Evolutionary conservation across 208 protist species (phyloP).

Genomic region (Leishmania tarentolae): DNA sequence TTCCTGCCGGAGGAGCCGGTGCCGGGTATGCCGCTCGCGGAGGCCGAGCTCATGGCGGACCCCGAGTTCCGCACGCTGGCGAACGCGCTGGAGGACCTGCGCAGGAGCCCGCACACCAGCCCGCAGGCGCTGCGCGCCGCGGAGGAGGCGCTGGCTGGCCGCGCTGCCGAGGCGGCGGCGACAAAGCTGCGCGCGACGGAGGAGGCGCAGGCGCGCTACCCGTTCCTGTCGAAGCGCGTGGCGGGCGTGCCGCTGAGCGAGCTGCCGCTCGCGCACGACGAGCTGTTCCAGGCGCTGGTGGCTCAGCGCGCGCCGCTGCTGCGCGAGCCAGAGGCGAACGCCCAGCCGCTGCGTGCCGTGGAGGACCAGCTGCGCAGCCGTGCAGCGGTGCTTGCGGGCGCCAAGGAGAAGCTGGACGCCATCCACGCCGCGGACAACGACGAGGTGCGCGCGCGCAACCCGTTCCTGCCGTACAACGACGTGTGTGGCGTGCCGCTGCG

Average conservation of each 20-base stretch:
- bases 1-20: conserved; percentile 50
- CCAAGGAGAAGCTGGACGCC: conserved; percentile 40
- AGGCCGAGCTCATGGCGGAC: conserved; percentile 41
- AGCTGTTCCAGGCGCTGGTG: conserved; percentile 23
- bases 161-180: conserved; percentile 23
- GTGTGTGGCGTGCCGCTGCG: conserved; percentile 45
- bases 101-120: conserved; percentile 14
- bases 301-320: conserved; percentile 25
- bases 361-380: conserved; percentile 24
- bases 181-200: conserved; percentile 34
- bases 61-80: conserved; percentile 46
- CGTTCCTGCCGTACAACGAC: conserved; percentile 53
- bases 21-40: conserved; percentile 34
- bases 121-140: conserved; percentile 35
- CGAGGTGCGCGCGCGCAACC: too few species aligned
- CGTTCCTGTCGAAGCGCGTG: conserved; percentile 47
- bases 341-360: conserved; percentile 1
- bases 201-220: conserved; percentile 43
- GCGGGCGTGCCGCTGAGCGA: conserved; percentile 43
- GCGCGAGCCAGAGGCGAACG: conserved; percentile 13
- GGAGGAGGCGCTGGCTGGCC: conserved; percentile 20
- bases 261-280: conserved; percentile 35
- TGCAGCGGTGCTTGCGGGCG: conserved; percentile 28
- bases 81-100: conserved; percentile 41
- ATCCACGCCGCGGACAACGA: conserved; percentile 55